phyloP scores from a whole-genome alignment of 148 eudicot genomes.

The Chenopodium berlandieri region DNA sequence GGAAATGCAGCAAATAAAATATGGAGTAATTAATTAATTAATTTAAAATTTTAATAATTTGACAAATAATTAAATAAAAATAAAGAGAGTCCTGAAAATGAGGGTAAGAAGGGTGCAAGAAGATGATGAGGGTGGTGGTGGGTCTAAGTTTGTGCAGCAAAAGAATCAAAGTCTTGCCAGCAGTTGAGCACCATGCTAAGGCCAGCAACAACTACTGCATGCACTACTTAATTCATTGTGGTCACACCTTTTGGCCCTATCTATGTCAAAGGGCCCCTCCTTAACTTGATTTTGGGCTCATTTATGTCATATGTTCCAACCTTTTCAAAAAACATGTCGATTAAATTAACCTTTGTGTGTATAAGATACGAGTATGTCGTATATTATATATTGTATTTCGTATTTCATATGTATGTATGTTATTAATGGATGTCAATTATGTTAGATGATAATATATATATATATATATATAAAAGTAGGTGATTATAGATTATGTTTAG shows the following conservation, averaged over 20 bases:
- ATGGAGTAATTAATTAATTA: too few relatives aligned
- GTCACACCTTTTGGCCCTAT: constrained; percentile 26
- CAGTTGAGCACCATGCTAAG: too few relatives aligned
- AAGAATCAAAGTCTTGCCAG: background rate
- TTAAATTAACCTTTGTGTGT: too few relatives aligned
- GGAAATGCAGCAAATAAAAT: constrained; percentile 6
- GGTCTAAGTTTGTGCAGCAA: background rate
- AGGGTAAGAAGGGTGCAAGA: background rate
- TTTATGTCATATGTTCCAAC: background rate
- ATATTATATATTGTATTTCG: too few relatives aligned
- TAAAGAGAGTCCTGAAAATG: constrained; percentile 19
- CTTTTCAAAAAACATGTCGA: background rate
- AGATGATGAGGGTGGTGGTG: constrained; percentile 14
- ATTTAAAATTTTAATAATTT: too few relatives aligned
- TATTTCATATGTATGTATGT: too few relatives aligned
- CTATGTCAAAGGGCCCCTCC: background rate
- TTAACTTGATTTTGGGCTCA: constrained; percentile 6
- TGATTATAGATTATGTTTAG: too few relatives aligned
- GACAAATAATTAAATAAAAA: background rate
- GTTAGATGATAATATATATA: too few relatives aligned
- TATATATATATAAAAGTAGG: too few relatives aligned
- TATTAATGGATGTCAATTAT: too few relatives aligned
- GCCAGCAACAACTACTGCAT: background rate
- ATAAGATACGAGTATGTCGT: too few relatives aligned
- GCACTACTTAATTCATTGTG: constrained; percentile 19